Conservation (phyloP, 192 early-diverging fungal genomes). For the Jimgerdemannia lactiflua region DNA sequence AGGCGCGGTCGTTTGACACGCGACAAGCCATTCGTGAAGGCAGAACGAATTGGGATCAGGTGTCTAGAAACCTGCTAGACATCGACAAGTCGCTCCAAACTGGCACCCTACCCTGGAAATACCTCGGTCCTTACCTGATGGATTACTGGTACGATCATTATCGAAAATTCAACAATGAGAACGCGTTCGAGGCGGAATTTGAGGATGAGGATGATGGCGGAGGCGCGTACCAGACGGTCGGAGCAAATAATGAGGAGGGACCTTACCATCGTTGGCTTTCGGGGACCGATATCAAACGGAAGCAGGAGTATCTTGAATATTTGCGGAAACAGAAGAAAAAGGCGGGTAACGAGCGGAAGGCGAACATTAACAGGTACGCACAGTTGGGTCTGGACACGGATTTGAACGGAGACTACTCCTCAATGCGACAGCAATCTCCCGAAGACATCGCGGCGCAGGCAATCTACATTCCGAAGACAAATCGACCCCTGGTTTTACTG, state of each 20-base stretch:
- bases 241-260: neutral
- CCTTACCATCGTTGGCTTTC: neutral
- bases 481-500: neutral
- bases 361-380: neutral
- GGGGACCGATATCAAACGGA: neutral
- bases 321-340: neutral
- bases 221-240: neutral
- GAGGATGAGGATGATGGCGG: neutral
- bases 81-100: neutral
- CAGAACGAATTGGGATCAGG: constrained; percentile 24
- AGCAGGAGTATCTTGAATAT: neutral
- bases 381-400: neutral
- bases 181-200: neutral
- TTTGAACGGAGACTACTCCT: neutral
- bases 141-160: neutral
- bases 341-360: neutral
- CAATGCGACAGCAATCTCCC: neutral
- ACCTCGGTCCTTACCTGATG: neutral
- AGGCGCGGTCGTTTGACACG: constrained; percentile 18
- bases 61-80: constrained; percentile 12
- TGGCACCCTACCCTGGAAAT: neutral
- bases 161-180: neutral
- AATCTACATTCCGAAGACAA: neutral
- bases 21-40: constrained; percentile 12
- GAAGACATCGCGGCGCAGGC: neutral